These are phyloP conservation scores for Talaromyces sp. DNA, from an alignment of 2,329 filamentous ascomycete species.

Conservation along the genomic window DNA sequence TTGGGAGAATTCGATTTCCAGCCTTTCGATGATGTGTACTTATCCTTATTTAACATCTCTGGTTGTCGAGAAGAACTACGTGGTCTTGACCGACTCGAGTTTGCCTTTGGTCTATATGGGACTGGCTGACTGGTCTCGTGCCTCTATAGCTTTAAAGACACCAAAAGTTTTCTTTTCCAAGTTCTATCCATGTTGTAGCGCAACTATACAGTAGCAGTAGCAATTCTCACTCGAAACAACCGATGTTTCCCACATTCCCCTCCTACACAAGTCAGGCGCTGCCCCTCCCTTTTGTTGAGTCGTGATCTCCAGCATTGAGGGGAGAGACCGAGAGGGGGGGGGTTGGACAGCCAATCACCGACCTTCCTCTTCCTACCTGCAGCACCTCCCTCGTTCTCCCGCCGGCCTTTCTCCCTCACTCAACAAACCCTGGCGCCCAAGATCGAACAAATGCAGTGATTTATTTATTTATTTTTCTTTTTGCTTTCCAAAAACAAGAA, in stretches of 20 bases:
- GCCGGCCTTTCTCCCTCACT: neutral
- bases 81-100: neutral
- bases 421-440: neutral
- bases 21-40: neutral
- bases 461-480: neutral
- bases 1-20: no score
- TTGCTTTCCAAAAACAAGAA: neutral
- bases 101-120: no score
- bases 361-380: neutral
- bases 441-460: neutral
- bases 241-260: neutral
- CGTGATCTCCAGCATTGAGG: neutral
- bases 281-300: neutral
- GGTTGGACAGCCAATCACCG: neutral
- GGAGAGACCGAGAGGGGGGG: neutral
- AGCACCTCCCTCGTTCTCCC: neutral
- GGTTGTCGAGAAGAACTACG: neutral
- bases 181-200: neutral
- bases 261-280: neutral
- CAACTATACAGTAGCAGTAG: neutral
- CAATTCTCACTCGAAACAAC: neutral
- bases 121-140: no score
- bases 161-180: neutral
- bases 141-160: neutral
- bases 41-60: neutral